Conservation (phyloP, 2,329 filamentous ascomycete species). For the Aschersonia sp. region DNA sequence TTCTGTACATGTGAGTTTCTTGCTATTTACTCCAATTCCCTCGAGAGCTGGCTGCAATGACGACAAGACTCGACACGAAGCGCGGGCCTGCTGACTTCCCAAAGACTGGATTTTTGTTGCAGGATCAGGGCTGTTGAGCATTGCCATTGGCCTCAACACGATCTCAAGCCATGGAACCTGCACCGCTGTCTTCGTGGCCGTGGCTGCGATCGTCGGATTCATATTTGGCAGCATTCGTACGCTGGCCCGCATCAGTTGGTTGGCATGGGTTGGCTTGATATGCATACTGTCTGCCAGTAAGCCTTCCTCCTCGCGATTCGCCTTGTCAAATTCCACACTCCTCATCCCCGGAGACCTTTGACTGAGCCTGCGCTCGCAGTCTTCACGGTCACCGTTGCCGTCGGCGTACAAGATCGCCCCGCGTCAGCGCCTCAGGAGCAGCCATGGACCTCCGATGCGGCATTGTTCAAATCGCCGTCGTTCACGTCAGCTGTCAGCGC, state of each 20-base stretch:
- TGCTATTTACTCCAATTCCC: background rate
- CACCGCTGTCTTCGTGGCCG: conserved; percentile 13
- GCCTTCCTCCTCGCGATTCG: background rate
- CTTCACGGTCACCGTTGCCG: conserved; percentile 3
- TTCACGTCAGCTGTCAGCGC: conserved; percentile 16
- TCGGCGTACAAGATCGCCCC: conserved; percentile 5
- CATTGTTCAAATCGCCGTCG: conserved; percentile 13
- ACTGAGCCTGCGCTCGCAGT: background rate
- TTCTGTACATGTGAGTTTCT: conserved; percentile 18
- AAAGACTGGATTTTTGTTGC: conserved; percentile 10
- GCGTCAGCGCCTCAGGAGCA: conserved; percentile 9
- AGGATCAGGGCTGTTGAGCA: conserved; percentile 24
- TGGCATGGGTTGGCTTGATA: conserved; percentile 11
- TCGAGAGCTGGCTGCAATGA: background rate
- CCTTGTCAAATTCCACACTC: background rate
- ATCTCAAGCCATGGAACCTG: conserved; percentile 15
- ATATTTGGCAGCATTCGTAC: conserved; percentile 14
- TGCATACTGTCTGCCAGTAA: conserved; percentile 9
- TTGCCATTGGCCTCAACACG: conserved; percentile 20
- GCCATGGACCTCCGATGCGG: conserved; percentile 13
- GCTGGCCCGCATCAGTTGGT: conserved; percentile 12
- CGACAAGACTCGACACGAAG: background rate
- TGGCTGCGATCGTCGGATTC: conserved; percentile 13
- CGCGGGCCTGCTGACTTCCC: background rate
- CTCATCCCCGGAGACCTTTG: background rate